Base-by-base conservation (phyloP, 176 grass and related monocot genomes). In the Otatea glauca region DNA sequence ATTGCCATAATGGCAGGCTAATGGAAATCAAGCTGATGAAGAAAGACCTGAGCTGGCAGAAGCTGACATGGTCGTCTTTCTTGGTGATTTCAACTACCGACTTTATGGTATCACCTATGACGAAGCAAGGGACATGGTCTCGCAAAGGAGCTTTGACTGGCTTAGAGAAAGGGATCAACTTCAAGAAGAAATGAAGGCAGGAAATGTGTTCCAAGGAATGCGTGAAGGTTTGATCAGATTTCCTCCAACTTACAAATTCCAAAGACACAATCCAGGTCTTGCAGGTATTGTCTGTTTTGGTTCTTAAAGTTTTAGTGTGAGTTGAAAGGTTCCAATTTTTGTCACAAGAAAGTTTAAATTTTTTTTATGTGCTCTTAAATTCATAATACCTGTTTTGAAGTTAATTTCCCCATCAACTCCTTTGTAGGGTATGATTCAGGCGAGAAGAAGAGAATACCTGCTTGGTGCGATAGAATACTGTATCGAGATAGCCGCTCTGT, bases 191-290 rank as follows among this genome's bases (percentile, higher is more conserved):
- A 98, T 98, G 95, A 92, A 87, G 79, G 87, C 88, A 50, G 95
- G 95, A 75, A 95, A 89, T 48, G 91, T 98, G 37, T 98, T 98
- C 90, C 95, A 98, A 83, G 95, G 96, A 86, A 98, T 98, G 92
- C 91, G 95, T 77, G 96, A 98, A 90, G 96, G 89, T 80, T 85
- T 84, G 5, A 90, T 98, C 64, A 92, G 74, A 89, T 98, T 98
- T 91, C 96, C 96, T 80, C 96, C 96, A 6, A 98, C 96, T 43
- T 98, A 98, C 85, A 98, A 98, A 87, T 98, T 98, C 87, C 92
- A 98, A 84, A 93, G 91, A 79, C 81, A 98, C 42, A 81, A 84
- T 79, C 68, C 77, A 4, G 96, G 96, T 70, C 88, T 98, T 84
- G 87, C 92, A 93, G 96, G 96, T 95, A 88, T 39, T 72, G 38